A percentile compares a stretch with the other conserved stretches of the same genome.
These are phyloP conservation scores for Yamadazyma sp. DNA, from an alignment of 805 yeast species.

Conservation along the genomic window DNA sequence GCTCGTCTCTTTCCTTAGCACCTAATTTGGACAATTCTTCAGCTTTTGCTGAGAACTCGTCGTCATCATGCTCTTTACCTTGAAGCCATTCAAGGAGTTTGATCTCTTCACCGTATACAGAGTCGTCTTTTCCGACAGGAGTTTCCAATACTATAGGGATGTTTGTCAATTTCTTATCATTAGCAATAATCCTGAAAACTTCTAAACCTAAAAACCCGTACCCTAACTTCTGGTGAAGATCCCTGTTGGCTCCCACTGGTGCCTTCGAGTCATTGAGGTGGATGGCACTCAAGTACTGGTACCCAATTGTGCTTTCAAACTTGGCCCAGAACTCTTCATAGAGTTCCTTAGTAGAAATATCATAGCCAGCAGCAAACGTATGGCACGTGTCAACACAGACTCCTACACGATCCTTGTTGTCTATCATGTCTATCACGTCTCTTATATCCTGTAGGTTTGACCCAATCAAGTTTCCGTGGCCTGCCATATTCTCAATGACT, in stretches of 20 bases:
- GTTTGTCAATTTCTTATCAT: conserved; percentile 55
- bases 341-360: conserved; percentile 58
- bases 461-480: conserved; percentile 90
- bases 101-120: conserved; percentile 75
- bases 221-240: conserved; percentile 87
- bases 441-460: conserved; percentile 72
- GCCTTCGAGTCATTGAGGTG: conserved; percentile 96
- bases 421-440: conserved; percentile 73
- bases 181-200: conserved; percentile 75
- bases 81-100: conserved; percentile 79
- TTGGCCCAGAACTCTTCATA: conserved; percentile 70
- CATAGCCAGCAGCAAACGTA: conserved; percentile 95
- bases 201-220: conserved; percentile 88
- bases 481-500: conserved; percentile 97
- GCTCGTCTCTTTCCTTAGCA: conserved; percentile 66
- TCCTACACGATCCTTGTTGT: conserved; percentile 83
- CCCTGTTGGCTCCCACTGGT: conserved; percentile 86
- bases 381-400: conserved; percentile 97
- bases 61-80: conserved; percentile 53
- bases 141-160: conserved; percentile 88
- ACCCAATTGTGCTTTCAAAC: conserved; percentile 75
- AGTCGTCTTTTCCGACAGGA: conserved; percentile 68
- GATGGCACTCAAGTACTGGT: conserved; percentile 70
- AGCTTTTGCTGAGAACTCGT: conserved; percentile 51
- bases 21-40: conserved; percentile 59